Conservation (phyloP, 768 basidiomycete species). For the Kondoa malvinella region DNA sequence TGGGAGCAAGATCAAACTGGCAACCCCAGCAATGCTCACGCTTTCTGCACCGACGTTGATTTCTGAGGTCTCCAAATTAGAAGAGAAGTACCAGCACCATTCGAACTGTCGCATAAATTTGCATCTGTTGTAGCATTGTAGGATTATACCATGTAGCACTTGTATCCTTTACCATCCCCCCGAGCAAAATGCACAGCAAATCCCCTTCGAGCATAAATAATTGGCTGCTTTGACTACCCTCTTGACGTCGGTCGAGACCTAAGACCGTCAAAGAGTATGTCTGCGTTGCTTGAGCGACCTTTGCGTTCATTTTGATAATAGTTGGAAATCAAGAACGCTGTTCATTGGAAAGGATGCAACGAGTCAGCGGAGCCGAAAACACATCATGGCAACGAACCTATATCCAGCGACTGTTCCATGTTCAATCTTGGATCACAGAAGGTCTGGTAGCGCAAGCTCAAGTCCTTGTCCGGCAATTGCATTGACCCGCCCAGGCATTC, state of each 20-base stretch:
- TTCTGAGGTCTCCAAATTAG: not conserved
- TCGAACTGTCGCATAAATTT: no score
- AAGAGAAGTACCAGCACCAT: not conserved
- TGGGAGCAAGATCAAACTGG: not conserved
- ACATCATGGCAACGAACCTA: not conserved
- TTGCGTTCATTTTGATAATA: conserved; percentile 52
- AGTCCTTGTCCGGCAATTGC: conserved; percentile 73
- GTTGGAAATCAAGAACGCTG: conserved; percentile 72
- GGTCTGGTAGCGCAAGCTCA: conserved; percentile 81
- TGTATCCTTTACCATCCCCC: not conserved
- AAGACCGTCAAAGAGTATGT: conserved; percentile 19
- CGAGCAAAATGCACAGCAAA: not conserved
- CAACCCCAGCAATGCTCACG: not conserved
- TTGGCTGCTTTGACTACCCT: not conserved
- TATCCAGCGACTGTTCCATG: conserved; percentile 35
- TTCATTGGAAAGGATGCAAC: conserved; percentile 37
- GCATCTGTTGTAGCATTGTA: no score
- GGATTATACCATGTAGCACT: not conserved
- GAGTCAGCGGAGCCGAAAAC: not conserved
- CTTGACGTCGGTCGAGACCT: conserved; percentile 9
- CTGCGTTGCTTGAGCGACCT: conserved; percentile 5
- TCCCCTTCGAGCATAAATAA: not conserved
- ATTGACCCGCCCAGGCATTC: conserved; percentile 95
- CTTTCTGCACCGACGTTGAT: not conserved
- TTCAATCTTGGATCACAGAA: conserved; percentile 91